phyloP scores from a whole-genome alignment of 352 stramenopile genomes.

The Labyrinthula sp. region DNA sequence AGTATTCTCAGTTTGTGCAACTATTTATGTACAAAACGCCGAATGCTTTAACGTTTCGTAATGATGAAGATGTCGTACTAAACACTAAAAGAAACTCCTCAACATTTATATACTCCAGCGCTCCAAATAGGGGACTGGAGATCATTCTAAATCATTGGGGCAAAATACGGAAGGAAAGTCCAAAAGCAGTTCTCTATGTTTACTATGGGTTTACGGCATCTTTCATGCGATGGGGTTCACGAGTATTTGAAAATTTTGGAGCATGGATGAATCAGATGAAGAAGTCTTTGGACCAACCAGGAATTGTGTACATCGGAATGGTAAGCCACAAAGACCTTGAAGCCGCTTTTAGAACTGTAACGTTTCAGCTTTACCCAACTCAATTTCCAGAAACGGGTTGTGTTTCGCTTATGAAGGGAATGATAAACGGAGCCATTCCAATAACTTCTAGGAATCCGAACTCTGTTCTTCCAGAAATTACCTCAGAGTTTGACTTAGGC shows the following conservation, averaged over 20 bases:
- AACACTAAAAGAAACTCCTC: conserved; percentile 40
- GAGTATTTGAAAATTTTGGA: conserved; percentile 39
- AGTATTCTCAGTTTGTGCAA: conserved; percentile 38
- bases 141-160: conserved; percentile 48
- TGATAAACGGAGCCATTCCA: conserved; percentile 59
- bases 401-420: conserved; percentile 70
- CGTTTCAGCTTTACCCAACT: conserved; percentile 69
- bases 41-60: conserved; percentile 58
- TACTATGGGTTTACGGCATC: conserved; percentile 63
- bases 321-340: conserved; percentile 52
- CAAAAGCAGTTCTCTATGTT: conserved; percentile 44
- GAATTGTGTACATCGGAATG: conserved; percentile 51
- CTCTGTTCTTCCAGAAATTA: conserved; percentile 49
- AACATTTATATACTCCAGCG: conserved; percentile 58
- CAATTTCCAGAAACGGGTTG: conserved; percentile 64
- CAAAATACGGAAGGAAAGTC: conserved; percentile 40
- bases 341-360: conserved; percentile 41
- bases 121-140: conserved; percentile 52
- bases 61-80: conserved; percentile 41
- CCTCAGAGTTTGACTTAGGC: conserved; percentile 47
- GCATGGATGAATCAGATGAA: conserved; percentile 44
- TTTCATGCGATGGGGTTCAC: conserved; percentile 46
- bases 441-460: conserved; percentile 50
- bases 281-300: conserved; percentile 30
- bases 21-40: conserved; percentile 41